Base-by-base conservation (phyloP, 306 rosid genomes). In the Glycine tomentella region DNA sequence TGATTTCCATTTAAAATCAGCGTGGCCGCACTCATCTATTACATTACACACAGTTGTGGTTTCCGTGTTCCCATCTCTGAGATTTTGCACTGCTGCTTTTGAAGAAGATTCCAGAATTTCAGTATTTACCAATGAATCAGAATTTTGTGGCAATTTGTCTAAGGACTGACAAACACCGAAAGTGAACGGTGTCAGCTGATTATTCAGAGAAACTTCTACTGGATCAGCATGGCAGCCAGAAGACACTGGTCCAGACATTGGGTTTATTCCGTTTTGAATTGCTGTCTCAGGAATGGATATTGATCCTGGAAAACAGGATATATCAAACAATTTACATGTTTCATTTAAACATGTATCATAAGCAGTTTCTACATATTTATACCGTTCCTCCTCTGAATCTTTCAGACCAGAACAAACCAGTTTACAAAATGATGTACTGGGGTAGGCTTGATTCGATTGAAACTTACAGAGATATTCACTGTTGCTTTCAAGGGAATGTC, bases 291-390 rank as follows among this genome's bases (percentile, higher is more conserved):
- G 92, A 86, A 89, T 89, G 36, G 79, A 84, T 59, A 87, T 75
- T 50, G 92, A 85, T 84, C 91, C 97, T 52, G 90, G 93, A 57
- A 88, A 95, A 55, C 77, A 69, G 14, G 94, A 91, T 77, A 82
- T 52, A 84, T 90, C 88, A 48, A 66, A 31, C 38, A 91, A 87
- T 62, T 87, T 76, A 75, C 79, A 64, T 46, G 84, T 81, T 79
- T 84, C 91, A 75, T 80, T 82, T 71, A 86, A 59, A 53, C 78
- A 75, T 11, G 64, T 45, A 75, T 74, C 78, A 49, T 80, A 82
- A 61, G 84, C 84, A 74, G 91, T 75, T 84, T 74, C 89, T 69
- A 84, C 73, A 84, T 62, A 71, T 65, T 86, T 49, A 83, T 45
- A 42, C 50, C 11, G 87, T 15, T 68, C 83, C 38, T 12, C 77